Evolutionary conservation across 805 yeast species (phyloP).

Genomic region (Ogataea nitratoaversa): DNA sequence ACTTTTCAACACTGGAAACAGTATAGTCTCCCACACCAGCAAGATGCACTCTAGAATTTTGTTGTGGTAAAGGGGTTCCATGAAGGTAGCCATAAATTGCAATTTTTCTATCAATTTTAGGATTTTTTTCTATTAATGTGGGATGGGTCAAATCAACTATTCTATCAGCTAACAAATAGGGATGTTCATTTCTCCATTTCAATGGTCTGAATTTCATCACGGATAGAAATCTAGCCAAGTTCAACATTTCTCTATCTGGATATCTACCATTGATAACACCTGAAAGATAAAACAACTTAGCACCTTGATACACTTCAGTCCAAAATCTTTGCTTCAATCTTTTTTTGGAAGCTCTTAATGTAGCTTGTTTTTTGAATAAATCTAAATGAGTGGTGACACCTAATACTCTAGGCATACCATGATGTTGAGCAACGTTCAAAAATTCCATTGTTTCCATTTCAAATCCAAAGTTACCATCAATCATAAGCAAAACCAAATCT

Average conservation of each 20-base stretch:
- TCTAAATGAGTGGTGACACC: slow-evolving; percentile 97
- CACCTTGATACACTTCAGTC: slow-evolving; percentile 99
- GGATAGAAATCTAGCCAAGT: slow-evolving; percentile 84
- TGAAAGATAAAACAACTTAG: slow-evolving; percentile 86
- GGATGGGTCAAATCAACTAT: slow-evolving; percentile 93
- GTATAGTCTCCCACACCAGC: slow-evolving; percentile 94
- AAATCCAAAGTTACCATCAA: slow-evolving; percentile 96
- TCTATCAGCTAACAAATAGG: slow-evolving; percentile 87
- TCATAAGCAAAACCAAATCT: slow-evolving; percentile 80
- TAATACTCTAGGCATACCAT: slow-evolving; percentile 96
- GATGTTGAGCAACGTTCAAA: slow-evolving; percentile 91
- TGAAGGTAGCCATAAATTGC: slow-evolving; percentile 93
- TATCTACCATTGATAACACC: slow-evolving; percentile 97
- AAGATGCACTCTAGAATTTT: slow-evolving; percentile 76
- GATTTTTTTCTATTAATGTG: slow-evolving; percentile 65
- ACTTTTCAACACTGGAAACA: slow-evolving; percentile 71
- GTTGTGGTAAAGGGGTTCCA: slow-evolving; percentile 77
- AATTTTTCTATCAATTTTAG: slow-evolving; percentile 81
- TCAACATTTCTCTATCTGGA: slow-evolving; percentile 93
- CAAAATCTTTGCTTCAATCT: slow-evolving; percentile 90
- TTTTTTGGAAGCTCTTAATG: slow-evolving; percentile 87
- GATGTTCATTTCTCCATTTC: slow-evolving; percentile 99
- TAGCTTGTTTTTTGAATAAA: slow-evolving; percentile 82
- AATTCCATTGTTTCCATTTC: slow-evolving; percentile 99
- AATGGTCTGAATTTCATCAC: slow-evolving; percentile 99